These are phyloP conservation scores for Gymnopilus junonius DNA, from an alignment of 768 basidiomycete genomes.

Conservation along the genomic window DNA sequence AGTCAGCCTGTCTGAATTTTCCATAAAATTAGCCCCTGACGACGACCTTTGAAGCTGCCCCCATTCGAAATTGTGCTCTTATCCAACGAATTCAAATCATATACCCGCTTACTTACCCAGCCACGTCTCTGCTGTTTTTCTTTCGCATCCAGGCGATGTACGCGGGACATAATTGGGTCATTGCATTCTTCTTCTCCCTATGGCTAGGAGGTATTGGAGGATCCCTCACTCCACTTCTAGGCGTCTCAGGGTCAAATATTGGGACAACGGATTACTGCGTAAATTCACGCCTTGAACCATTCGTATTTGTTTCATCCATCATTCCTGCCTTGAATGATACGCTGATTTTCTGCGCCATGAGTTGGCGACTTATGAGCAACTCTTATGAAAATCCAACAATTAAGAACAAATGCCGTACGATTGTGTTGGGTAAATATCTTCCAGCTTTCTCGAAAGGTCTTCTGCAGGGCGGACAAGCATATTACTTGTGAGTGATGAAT, in stretches of 20 bases:
- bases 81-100: not conserved
- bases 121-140: slow-evolving; percentile 10
- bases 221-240: not conserved
- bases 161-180: not conserved
- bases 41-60: not conserved
- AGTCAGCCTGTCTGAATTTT: not conserved
- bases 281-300: not conserved
- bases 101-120: not conserved
- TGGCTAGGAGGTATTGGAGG: slow-evolving; percentile 9
- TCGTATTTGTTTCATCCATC: not conserved
- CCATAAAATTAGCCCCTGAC: not conserved
- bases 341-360: not conserved
- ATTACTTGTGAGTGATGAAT: slow-evolving; percentile 8
- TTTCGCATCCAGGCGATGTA: slow-evolving; percentile 8
- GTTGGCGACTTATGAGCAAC: not conserved
- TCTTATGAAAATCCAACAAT: not conserved
- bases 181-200: slow-evolving; percentile 1
- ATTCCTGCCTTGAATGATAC: not conserved
- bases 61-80: not conserved
- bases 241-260: not conserved
- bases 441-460: not conserved
- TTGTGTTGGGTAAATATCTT: not conserved
- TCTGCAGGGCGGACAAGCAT: not conserved
- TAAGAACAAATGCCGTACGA: not conserved
- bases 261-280: not conserved